phyloP scores from a whole-genome alignment of 306 rosid species.

The Lotus japonicus region DNA sequence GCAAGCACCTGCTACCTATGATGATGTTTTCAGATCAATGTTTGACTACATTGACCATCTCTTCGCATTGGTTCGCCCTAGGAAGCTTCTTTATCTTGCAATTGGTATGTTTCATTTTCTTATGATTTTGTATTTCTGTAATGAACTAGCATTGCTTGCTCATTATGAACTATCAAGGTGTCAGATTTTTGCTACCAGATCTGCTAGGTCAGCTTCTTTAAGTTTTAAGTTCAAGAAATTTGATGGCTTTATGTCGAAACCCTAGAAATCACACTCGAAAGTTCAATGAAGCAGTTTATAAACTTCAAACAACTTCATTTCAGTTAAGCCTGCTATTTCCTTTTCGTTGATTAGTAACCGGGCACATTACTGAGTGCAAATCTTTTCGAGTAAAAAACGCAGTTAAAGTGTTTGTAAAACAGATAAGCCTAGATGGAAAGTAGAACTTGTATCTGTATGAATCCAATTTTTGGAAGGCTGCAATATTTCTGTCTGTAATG shows the following conservation, averaged over 20 bases:
- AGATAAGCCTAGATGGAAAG: not conserved
- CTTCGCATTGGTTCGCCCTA: constrained; percentile 84
- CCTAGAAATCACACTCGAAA: not conserved
- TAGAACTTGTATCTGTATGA: not conserved
- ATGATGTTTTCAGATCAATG: constrained; percentile 72
- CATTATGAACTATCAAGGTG: not conserved
- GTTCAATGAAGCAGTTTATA: not conserved
- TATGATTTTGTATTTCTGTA: not conserved
- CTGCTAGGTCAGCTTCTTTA: not conserved
- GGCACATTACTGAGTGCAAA: not conserved
- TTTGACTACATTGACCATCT: constrained; percentile 88
- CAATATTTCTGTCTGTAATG: not conserved
- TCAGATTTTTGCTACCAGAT: not conserved
- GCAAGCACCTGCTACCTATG: constrained; percentile 81
- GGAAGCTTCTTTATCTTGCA: constrained; percentile 92
- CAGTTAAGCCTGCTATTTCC: not conserved
- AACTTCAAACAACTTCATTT: not conserved
- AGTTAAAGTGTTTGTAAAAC: not conserved
- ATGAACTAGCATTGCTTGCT: not conserved
- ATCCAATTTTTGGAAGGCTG: not conserved
- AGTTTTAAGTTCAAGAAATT: constrained; percentile 6
- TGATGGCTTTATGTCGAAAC: not conserved
- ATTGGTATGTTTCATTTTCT: constrained; percentile 51
- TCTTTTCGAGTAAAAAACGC: constrained; percentile 9
- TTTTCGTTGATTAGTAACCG: not conserved